Conservation (phyloP, 2,329 filamentous ascomycete species). For the Penicillium sp. region DNA sequence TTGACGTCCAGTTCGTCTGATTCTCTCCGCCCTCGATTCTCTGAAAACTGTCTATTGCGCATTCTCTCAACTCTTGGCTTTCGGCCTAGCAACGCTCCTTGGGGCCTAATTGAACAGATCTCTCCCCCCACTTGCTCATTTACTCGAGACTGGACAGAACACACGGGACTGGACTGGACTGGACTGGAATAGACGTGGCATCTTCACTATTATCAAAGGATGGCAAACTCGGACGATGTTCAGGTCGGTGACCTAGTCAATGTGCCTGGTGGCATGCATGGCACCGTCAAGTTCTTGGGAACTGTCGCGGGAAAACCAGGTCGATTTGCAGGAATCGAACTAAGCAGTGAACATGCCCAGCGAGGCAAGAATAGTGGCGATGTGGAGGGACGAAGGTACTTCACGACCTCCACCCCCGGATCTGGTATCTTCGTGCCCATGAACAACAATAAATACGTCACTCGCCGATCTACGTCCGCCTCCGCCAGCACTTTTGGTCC, state of each 20-base stretch:
- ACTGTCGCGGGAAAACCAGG: constrained; percentile 87
- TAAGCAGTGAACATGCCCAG: constrained; percentile 76
- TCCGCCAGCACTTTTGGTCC: constrained; percentile 52
- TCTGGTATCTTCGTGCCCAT: constrained; percentile 93
- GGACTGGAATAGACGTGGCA: too few species aligned
- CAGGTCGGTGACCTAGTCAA: constrained; percentile 83
- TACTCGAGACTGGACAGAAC: neutral
- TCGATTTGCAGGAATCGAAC: constrained; percentile 88
- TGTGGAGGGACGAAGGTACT: constrained; percentile 85
- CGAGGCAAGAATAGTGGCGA: constrained; percentile 95
- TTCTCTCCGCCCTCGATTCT: constrained; percentile 12
- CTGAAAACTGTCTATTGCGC: constrained; percentile 11
- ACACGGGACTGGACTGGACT: too few species aligned
- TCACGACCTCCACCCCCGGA: constrained; percentile 74
- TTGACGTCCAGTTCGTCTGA: constrained; percentile 16
- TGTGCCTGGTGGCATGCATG: constrained; percentile 90
- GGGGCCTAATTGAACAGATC: constrained; percentile 4
- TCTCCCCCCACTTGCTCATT: neutral
- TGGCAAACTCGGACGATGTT: constrained; percentile 56
- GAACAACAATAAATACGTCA: constrained; percentile 68
- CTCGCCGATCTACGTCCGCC: constrained; percentile 60
- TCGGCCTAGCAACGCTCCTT: constrained; percentile 11
- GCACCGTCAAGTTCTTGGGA: constrained; percentile 86
- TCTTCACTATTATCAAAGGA: too few species aligned
- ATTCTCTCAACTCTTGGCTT: constrained; percentile 14